phyloP scores from a whole-genome alignment of 2,329 filamentous ascomycete genomes.

The Elsinoe fawcettii region DNA sequence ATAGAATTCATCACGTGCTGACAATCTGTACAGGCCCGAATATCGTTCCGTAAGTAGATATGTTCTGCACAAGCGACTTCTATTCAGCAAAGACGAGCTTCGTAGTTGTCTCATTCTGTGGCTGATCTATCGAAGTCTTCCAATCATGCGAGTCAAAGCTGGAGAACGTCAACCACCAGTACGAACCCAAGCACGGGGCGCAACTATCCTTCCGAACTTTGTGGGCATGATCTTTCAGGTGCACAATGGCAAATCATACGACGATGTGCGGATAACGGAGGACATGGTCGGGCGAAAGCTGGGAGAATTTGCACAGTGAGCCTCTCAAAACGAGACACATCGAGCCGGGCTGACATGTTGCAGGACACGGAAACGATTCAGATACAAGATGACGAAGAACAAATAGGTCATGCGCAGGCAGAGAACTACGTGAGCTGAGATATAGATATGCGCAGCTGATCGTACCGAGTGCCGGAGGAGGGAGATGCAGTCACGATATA shows the following conservation, averaged over 20 bases:
- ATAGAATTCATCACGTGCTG: neutral
- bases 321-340: neutral
- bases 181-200: conserved; percentile 76
- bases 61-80: no score
- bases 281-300: conserved; percentile 96
- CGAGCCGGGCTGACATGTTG: conserved; percentile 1
- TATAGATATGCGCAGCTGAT: no score
- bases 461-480: neutral
- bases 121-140: no score
- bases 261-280: conserved; percentile 76
- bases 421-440: no score
- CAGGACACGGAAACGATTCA: conserved; percentile 61
- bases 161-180: conserved; percentile 64
- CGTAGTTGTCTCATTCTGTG: no score
- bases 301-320: conserved; percentile 83
- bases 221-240: conserved; percentile 84
- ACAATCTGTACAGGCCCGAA: conserved; percentile 49
- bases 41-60: conserved; percentile 56
- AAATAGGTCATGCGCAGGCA: conserved; percentile 38
- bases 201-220: conserved; percentile 87
- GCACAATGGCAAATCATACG: conserved; percentile 83
- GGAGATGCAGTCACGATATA: conserved; percentile 3
- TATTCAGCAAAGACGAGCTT: no score
- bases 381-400: conserved; percentile 65
- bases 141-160: conserved; percentile 53